Evolutionary conservation across 805 yeast genomes (phyloP).

Genomic region (Osmozyma mogii): DNA sequence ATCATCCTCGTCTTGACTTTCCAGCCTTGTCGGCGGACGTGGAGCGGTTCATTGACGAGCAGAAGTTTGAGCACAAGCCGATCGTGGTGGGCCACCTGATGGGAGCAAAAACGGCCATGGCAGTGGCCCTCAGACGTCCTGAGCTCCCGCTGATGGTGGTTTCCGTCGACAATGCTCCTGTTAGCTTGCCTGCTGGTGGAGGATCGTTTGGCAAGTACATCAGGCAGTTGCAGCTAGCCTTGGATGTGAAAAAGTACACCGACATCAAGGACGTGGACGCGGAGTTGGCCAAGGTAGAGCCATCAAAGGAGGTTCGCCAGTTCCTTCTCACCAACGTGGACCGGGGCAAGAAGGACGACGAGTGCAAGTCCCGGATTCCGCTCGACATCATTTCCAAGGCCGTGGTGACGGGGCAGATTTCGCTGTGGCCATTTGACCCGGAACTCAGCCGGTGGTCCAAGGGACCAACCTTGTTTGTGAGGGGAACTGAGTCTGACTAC

Average conservation of each 20-base stretch:
- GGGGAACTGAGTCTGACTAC: constrained; percentile 71
- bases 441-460: constrained; percentile 42
- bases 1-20: constrained; percentile 61
- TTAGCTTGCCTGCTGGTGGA: constrained; percentile 45
- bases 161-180: constrained; percentile 87
- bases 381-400: constrained; percentile 58
- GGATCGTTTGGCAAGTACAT: constrained; percentile 62
- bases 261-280: constrained; percentile 62
- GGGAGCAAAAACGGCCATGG: constrained; percentile 97
- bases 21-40: constrained; percentile 81
- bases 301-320: constrained; percentile 54
- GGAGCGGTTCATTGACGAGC: constrained; percentile 52
- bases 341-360: constrained; percentile 32
- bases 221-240: constrained; percentile 50
- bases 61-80: constrained; percentile 33
- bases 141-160: constrained; percentile 53
- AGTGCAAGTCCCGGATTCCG: constrained; percentile 55
- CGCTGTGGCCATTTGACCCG: constrained; percentile 70
- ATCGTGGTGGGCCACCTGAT: constrained; percentile 75
- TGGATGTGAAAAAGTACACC: constrained; percentile 36
- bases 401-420: constrained; percentile 56
- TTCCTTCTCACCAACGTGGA: constrained; percentile 68
- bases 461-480: constrained; percentile 69
- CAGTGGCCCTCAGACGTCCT: constrained; percentile 63
- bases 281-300: constrained; percentile 55